phyloP scores from a whole-genome alignment of 108 stramenopile species.

The Skeletonema marinoi region DNA sequence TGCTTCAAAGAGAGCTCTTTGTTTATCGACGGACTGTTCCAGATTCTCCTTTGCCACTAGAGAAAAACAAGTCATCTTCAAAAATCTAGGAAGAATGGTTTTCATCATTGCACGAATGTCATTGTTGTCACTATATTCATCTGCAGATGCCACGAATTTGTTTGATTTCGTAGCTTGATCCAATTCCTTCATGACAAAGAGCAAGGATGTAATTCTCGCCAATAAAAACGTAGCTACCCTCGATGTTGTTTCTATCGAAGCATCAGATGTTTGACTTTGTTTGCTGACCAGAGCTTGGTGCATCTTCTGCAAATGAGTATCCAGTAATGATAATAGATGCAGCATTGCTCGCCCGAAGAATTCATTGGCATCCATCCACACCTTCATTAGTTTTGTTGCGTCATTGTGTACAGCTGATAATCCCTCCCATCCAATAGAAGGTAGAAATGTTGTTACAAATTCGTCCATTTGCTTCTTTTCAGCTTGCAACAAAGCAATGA shows the following conservation, averaged over 20 bases:
- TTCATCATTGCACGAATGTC: background rate
- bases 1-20: background rate
- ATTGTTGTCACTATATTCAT: background rate
- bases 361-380: slow-evolving; percentile 12
- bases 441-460: slow-evolving; percentile 4
- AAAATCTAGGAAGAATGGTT: background rate
- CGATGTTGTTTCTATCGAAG: slow-evolving; percentile 7
- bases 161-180: background rate
- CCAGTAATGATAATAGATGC: background rate
- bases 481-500: slow-evolving; percentile 11
- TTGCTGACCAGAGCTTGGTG: background rate
- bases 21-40: background rate
- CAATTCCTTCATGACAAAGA: slow-evolving; percentile 12
- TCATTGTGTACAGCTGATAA: slow-evolving; percentile 19
- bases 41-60: background rate
- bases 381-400: slow-evolving; percentile 3
- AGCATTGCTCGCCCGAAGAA: slow-evolving; percentile 5
- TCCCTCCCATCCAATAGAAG: slow-evolving; percentile 22
- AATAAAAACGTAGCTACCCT: slow-evolving; percentile 21
- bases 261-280: background rate
- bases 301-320: slow-evolving; percentile 4
- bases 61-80: background rate
- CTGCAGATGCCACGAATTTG: background rate
- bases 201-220: slow-evolving; percentile 16
- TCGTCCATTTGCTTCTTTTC: slow-evolving; percentile 4